phyloP scores from a whole-genome alignment of 139 green algal species.

The Desmodesmus armatus region DNA sequence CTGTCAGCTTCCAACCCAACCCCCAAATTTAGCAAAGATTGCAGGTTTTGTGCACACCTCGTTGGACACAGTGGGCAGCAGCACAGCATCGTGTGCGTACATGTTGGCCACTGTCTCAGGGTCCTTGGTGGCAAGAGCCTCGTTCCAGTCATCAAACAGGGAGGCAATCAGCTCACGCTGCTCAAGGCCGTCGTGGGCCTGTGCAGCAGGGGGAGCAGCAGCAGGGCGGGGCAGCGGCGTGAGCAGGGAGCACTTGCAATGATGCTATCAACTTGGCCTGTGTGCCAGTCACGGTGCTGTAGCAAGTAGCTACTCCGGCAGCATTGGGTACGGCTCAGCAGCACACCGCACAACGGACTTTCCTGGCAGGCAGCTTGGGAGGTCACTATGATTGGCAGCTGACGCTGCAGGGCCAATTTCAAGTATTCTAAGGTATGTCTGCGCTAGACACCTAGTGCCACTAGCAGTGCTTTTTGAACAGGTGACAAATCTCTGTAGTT shows the following conservation, averaged over 20 bases:
- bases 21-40: too few species aligned
- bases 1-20: too few species aligned
- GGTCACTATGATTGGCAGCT: not conserved
- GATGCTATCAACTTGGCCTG: too few species aligned
- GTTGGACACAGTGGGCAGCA: slow-evolving; percentile 49
- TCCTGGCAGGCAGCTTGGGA: not conserved
- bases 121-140: slow-evolving; percentile 32
- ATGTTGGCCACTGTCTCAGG: slow-evolving; percentile 32
- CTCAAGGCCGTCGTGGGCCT: slow-evolving; percentile 1
- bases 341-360: not conserved
- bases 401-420: not conserved
- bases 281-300: too few species aligned
- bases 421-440: too few species aligned
- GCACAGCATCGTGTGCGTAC: slow-evolving; percentile 38
- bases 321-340: not conserved
- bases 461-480: too few species aligned
- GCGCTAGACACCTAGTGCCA: too few species aligned
- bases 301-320: too few species aligned
- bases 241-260: not conserved
- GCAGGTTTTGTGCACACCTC: not conserved
- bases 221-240: not conserved
- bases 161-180: slow-evolving; percentile 14
- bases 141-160: slow-evolving; percentile 50
- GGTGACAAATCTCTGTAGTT: too few species aligned
- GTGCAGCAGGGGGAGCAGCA: not conserved